Evolutionary conservation across 176 grass and related monocot genomes (phyloP).

Genomic region (Leersia perrieri): DNA sequence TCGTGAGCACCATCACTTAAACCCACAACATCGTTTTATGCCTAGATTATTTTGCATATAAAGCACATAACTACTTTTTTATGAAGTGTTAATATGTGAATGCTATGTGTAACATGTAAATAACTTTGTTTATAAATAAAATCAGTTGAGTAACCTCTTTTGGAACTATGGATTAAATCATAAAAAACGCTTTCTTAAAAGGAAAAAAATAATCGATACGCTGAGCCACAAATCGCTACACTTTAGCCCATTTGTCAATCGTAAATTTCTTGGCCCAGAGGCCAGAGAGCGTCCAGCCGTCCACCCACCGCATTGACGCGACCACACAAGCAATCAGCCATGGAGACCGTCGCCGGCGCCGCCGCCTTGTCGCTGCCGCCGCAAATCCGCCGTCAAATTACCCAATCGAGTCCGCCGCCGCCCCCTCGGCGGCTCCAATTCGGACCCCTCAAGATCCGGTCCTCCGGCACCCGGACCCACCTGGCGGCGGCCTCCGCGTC

Average conservation of each 20-base stretch:
- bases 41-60: too few relatives aligned
- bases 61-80: too few relatives aligned
- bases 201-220: too few relatives aligned
- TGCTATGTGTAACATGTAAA: too few relatives aligned
- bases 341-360: constrained; percentile 38
- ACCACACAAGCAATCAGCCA: constrained; percentile 29
- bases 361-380: constrained; percentile 22
- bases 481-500: constrained; percentile 34
- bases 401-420: neutral
- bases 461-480: neutral
- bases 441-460: constrained; percentile 28
- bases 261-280: neutral
- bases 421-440: constrained; percentile 21
- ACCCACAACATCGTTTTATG: too few relatives aligned
- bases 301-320: neutral
- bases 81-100: too few relatives aligned
- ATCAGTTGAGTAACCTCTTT: too few relatives aligned
- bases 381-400: constrained; percentile 20
- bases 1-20: too few relatives aligned
- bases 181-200: too few relatives aligned
- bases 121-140: too few relatives aligned
- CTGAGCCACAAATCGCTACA: too few relatives aligned
- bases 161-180: too few relatives aligned
- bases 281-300: neutral
- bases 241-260: neutral